These are phyloP conservation scores for Colletotrichum sp. DNA, from an alignment of 2,329 filamentous ascomycete species.

Conservation along the genomic window DNA sequence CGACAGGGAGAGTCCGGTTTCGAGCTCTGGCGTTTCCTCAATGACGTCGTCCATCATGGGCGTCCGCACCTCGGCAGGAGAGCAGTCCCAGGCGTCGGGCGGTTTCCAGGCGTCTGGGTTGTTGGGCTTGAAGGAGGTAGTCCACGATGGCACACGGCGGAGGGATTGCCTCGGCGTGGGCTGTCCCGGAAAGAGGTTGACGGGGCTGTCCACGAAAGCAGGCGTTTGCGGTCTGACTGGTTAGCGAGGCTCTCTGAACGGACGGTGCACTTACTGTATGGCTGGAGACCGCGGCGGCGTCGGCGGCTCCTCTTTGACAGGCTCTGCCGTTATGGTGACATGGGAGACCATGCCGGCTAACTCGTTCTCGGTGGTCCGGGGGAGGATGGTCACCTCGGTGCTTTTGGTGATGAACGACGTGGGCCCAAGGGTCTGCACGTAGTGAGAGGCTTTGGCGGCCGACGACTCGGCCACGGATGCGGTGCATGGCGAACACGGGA, in stretches of 20 bases:
- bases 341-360: slow-evolving; percentile 38
- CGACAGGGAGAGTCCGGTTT: slow-evolving; percentile 26
- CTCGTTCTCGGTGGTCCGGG: slow-evolving; percentile 34
- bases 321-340: slow-evolving; percentile 40
- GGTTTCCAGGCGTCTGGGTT: slow-evolving; percentile 51
- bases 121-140: slow-evolving; percentile 32
- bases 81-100: slow-evolving; percentile 47
- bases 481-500: slow-evolving; percentile 36
- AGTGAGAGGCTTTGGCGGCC: slow-evolving; percentile 31
- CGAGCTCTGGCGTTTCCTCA: slow-evolving; percentile 18
- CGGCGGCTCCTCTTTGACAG: slow-evolving; percentile 27
- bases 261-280: slow-evolving; percentile 27
- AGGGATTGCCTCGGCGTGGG: background rate
- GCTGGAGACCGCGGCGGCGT: slow-evolving; percentile 33
- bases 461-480: slow-evolving; percentile 32
- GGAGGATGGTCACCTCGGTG: slow-evolving; percentile 41
- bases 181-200: slow-evolving; percentile 18
- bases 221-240: background rate
- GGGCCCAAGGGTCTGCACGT: slow-evolving; percentile 44
- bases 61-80: slow-evolving; percentile 25
- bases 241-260: background rate
- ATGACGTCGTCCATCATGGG: slow-evolving; percentile 25
- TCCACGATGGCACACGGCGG: slow-evolving; percentile 19
- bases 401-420: slow-evolving; percentile 47
- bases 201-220: slow-evolving; percentile 10